These are phyloP conservation scores for Metschnikowia aberdeeniae DNA, from an alignment of 805 yeast species.

Conservation along the genomic window DNA sequence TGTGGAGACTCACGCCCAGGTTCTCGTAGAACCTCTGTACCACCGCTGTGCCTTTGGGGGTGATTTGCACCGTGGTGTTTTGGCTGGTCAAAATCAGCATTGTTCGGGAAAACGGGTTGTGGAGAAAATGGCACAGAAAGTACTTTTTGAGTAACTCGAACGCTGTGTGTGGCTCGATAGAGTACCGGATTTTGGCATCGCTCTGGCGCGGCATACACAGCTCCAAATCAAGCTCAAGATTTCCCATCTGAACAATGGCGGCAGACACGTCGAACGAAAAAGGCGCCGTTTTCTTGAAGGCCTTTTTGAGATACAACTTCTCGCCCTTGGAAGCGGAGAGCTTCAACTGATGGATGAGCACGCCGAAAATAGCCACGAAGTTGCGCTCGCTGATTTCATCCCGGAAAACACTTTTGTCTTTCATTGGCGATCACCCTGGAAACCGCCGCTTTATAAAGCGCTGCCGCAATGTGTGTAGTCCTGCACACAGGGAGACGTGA, in stretches of 20 bases:
- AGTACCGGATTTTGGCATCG: slow-evolving; percentile 51
- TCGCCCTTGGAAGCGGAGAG: slow-evolving; percentile 15
- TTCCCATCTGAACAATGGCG: slow-evolving; percentile 51
- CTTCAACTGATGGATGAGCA: slow-evolving; percentile 40
- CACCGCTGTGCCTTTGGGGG: slow-evolving; percentile 83
- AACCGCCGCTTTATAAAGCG: no score
- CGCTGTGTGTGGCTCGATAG: slow-evolving; percentile 47
- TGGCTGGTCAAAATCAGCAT: slow-evolving; percentile 39
- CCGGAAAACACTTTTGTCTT: background rate
- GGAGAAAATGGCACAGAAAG: slow-evolving; percentile 61
- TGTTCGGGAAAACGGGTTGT: slow-evolving; percentile 74
- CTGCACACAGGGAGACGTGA: slow-evolving; percentile 1
- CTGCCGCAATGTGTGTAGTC: background rate
- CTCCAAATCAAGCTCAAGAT: slow-evolving; percentile 46
- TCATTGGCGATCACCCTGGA: no score
- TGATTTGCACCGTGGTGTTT: slow-evolving; percentile 62
- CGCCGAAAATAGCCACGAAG: slow-evolving; percentile 55
- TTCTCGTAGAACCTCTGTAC: slow-evolving; percentile 56
- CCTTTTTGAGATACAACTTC: background rate
- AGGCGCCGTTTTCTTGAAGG: slow-evolving; percentile 33
- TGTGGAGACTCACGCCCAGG: slow-evolving; percentile 44
- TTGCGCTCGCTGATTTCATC: slow-evolving; percentile 46
- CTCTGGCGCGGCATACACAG: slow-evolving; percentile 35
- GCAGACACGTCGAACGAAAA: slow-evolving; percentile 49
- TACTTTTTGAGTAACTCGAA: slow-evolving; percentile 44